Percentiles rank a stretch among this genome's conserved stretches.
phyloP scores from a whole-genome alignment of 768 basidiomycete species.

The Boletus eberwhitei region DNA sequence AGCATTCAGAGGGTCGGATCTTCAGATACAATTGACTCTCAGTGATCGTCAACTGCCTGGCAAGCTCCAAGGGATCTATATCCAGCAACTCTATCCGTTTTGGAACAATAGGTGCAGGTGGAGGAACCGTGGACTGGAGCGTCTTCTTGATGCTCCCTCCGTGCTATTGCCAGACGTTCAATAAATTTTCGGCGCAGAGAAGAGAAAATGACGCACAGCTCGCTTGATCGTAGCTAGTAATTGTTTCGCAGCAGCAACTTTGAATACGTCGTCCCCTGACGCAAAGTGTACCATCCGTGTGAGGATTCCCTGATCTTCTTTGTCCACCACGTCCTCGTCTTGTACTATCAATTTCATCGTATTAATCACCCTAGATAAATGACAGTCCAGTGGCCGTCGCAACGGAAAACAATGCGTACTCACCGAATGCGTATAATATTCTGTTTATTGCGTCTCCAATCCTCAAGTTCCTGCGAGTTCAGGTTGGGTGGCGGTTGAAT shows the following conservation, averaged over 20 bases:
- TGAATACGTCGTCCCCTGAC: slow-evolving; percentile 38
- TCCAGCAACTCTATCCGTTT: slow-evolving; percentile 54
- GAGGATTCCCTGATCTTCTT: slow-evolving; percentile 53
- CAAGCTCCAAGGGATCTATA: slow-evolving; percentile 61
- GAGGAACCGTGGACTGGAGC: slow-evolving; percentile 35
- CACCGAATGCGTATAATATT: slow-evolving; percentile 58
- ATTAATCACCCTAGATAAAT: slow-evolving; percentile 52
- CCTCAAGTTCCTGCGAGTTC: slow-evolving; percentile 39
- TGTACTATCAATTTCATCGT: slow-evolving; percentile 60
- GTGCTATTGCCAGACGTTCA: slow-evolving; percentile 14
- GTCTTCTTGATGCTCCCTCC: slow-evolving; percentile 37
- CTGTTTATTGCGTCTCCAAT: slow-evolving; percentile 60
- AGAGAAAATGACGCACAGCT: slow-evolving; percentile 37
- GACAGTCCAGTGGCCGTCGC: background rate
- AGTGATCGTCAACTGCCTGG: slow-evolving; percentile 64
- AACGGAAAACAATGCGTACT: slow-evolving; percentile 10
- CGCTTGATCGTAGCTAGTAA: slow-evolving; percentile 48
- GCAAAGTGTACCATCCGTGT: slow-evolving; percentile 53
- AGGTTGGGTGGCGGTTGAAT: slow-evolving; percentile 50
- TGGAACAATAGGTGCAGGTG: slow-evolving; percentile 47
- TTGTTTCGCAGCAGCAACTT: slow-evolving; percentile 45
- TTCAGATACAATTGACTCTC: slow-evolving; percentile 58
- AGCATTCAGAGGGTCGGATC: slow-evolving; percentile 59
- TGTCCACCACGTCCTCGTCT: slow-evolving; percentile 51
- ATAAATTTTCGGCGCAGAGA: background rate